Percentiles rank a stretch among this genome's conserved stretches.
phyloP scores from a whole-genome alignment of 2,329 filamentous ascomycete species.

The Epichloe baconii region DNA sequence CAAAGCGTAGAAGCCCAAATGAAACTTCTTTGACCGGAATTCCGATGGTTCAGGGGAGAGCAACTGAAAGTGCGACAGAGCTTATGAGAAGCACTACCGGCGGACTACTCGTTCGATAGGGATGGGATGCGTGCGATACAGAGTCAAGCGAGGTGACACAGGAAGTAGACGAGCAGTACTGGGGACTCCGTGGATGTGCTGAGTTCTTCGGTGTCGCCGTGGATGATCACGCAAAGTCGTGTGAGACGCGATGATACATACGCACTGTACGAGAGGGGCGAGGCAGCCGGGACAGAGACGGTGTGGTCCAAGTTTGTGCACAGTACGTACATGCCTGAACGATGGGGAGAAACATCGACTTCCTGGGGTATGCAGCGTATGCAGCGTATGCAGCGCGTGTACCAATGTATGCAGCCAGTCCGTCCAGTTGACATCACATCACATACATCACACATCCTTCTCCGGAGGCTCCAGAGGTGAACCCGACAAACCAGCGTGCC shows the following conservation, averaged over 20 bases:
- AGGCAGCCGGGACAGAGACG: neutral
- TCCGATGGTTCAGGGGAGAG: neutral
- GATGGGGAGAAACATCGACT: neutral
- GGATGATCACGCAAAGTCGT: neutral
- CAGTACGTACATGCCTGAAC: neutral
- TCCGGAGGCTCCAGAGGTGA: neutral
- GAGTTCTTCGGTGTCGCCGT: conserved; percentile 2
- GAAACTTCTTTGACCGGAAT: neutral
- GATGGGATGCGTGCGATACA: neutral
- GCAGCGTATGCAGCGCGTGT: too few relatives aligned
- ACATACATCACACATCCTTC: too few relatives aligned
- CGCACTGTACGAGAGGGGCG: neutral
- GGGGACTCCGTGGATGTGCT: neutral
- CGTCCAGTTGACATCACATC: too few relatives aligned
- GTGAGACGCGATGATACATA: neutral
- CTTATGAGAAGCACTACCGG: neutral
- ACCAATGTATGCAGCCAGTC: too few relatives aligned
- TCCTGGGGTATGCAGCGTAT: neutral
- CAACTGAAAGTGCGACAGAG: neutral
- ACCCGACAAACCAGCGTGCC: neutral
- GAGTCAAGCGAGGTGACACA: neutral
- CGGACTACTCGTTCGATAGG: neutral
- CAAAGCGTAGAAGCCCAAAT: neutral
- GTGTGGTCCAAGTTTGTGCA: neutral
- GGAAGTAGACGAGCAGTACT: neutral